Evolutionary conservation across 2,329 filamentous ascomycete species (phyloP), one percentile per base, ranked within the genome.

Genomic region (Teratosphaeria pseudoeucalypti): DNA sequence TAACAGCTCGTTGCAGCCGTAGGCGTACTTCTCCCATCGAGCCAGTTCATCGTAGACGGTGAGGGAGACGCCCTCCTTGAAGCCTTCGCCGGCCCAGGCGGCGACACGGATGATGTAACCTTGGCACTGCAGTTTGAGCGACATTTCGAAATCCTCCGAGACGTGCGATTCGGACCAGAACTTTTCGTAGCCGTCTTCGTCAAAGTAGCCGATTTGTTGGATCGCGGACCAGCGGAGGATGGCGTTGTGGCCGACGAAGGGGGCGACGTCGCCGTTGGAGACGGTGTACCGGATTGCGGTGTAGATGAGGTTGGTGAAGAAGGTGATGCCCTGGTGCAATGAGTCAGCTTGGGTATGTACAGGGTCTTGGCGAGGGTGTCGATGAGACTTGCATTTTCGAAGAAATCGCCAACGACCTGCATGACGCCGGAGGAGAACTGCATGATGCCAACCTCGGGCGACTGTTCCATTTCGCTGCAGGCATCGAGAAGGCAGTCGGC

Each of bases 281-380:
- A 90, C 86, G 23, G 84, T 82, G 67, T 85, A 90, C 29, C 81
- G 79, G 67, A 90, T 90, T 37, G 85, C 82, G 0, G 83, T 85
- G 75, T 90, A 92, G 66, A 91, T 84, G 57, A 91, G 80, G 68
- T 90, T 85, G 52, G 88, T 91, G 75, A 91, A 90, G 76, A 87
- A 91, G 1, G 87, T 88, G 67, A 89, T 87, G 14, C 56, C 60
- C 55, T 58, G 34, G 10, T 5, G 52, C 12, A 32, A 32, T 3
- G 12, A 32, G n/a, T 54, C 14, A 54, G 53, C 23, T 54, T 54
- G 12, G n/a, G 23, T 2, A 23, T 23, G 23, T 23, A 23, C 23
- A 23, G 23, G 27, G 34, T 9, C 5, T 54, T 54, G 53, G 23
- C 52, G 37, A 52, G 53, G 49, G 32, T 3, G 34, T 23, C 10